A percentile compares a stretch with the other conserved stretches of the same genome.
Evolutionary conservation across 768 basidiomycete species (phyloP).

Genomic region (Cystobasidium ongulense): DNA sequence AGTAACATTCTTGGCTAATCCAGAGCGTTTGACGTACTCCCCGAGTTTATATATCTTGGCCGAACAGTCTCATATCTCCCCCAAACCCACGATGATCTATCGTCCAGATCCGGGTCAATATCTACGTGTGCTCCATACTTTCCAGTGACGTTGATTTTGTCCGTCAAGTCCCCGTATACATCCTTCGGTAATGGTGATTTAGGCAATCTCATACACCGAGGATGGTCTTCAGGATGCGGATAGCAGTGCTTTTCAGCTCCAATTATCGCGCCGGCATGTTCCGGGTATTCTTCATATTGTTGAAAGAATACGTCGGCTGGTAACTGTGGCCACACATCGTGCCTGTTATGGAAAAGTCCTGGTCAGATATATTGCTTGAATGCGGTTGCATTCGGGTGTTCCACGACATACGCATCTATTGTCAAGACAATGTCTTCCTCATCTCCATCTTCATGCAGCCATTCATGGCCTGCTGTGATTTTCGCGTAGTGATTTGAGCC

Average conservation of each 20-base stretch:
- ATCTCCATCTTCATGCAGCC: neutral
- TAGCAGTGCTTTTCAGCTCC: slow-evolving; percentile 16
- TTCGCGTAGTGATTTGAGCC: slow-evolving; percentile 8
- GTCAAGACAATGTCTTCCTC: neutral
- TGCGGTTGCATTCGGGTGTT: neutral
- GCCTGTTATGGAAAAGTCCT: neutral
- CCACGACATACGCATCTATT: neutral
- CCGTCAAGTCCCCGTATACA: slow-evolving; percentile 10
- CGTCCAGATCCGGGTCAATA: slow-evolving; percentile 3
- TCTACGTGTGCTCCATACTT: neutral
- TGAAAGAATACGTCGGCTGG: slow-evolving; percentile 14
- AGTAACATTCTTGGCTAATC: neutral
- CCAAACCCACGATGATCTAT: neutral
- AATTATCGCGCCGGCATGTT: neutral
- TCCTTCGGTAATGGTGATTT: neutral
- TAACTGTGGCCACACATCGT: slow-evolving; percentile 7
- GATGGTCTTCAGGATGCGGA: neutral
- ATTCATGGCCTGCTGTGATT: neutral
- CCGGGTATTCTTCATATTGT: slow-evolving; percentile 6
- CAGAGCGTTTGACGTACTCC: too few relatives aligned
- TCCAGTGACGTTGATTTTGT: neutral
- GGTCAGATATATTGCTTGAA: neutral
- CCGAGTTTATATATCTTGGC: slow-evolving; percentile 14
- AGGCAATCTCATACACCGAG: neutral
- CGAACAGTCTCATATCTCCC: slow-evolving; percentile 14